Percentiles rank a stretch among this genome's conserved stretches.
phyloP scores from a whole-genome alignment of 768 basidiomycete genomes.

The Lentinula detonsa region DNA sequence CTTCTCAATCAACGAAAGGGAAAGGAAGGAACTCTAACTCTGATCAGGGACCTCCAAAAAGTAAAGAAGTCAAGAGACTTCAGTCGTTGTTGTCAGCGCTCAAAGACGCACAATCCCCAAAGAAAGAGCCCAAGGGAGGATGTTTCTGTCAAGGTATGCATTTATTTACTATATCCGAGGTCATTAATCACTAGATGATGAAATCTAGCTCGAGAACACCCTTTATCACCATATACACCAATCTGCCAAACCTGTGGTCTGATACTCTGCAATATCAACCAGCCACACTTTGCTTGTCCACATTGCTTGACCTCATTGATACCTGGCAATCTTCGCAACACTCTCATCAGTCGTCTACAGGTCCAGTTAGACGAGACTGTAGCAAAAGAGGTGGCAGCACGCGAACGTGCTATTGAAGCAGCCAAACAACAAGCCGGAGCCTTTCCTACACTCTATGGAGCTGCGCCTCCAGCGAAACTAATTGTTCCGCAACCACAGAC shows the following conservation, averaged over 20 bases:
- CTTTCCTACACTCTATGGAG: conserved; percentile 42
- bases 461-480: conserved; percentile 2
- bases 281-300: conserved; percentile 49
- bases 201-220: conserved; percentile 46
- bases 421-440: too few species aligned
- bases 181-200: not conserved
- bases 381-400: too few species aligned
- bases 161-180: too few species aligned
- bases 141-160: too few species aligned
- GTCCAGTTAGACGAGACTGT: conserved; percentile 32
- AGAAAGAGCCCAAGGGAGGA: too few species aligned
- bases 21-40: too few species aligned
- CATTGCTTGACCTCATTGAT: conserved; percentile 40
- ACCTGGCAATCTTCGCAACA: conserved; percentile 20
- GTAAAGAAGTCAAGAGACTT: too few species aligned
- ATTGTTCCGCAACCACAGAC: conserved; percentile 27
- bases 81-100: too few species aligned
- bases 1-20: too few species aligned
- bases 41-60: too few species aligned
- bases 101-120: too few species aligned
- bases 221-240: conserved; percentile 49
- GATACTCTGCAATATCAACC: conserved; percentile 54
- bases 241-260: conserved; percentile 57
- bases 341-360: conserved; percentile 39
- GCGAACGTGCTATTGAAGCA: too few species aligned